A percentile compares a stretch with the other conserved stretches of the same genome.
Evolutionary conservation across 1,284 basidiomycete genomes (phyloP).

Genomic region (Microbotryum lychnidis-dioicae): DNA sequence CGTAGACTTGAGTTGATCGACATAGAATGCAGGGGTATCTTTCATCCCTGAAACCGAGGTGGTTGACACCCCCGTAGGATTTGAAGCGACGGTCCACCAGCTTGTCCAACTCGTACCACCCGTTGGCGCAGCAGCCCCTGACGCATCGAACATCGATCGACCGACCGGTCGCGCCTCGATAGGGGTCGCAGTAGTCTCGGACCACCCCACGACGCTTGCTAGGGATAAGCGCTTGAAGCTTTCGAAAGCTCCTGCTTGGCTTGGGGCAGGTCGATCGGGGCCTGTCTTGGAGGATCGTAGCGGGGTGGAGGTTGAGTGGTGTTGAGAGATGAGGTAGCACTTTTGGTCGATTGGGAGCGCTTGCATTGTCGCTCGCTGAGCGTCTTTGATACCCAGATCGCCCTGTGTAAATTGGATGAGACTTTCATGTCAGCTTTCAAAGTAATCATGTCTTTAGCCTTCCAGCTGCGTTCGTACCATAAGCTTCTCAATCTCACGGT

Average conservation of each 20-base stretch:
- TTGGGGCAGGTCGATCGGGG: slow-evolving; percentile 29
- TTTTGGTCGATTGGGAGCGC: slow-evolving; percentile 58
- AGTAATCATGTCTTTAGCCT: neutral
- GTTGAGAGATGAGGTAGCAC: slow-evolving; percentile 51
- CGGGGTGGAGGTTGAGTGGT: slow-evolving; percentile 45
- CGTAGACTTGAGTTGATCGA: slow-evolving; percentile 48
- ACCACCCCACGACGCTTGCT: slow-evolving; percentile 42
- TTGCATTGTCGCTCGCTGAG: slow-evolving; percentile 58
- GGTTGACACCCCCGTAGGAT: slow-evolving; percentile 40
- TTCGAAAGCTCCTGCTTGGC: slow-evolving; percentile 44
- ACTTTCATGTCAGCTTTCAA: neutral
- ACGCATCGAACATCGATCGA: neutral
- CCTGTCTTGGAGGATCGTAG: slow-evolving; percentile 40
- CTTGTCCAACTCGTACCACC: slow-evolving; percentile 25
- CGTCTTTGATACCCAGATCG: slow-evolving; percentile 63
- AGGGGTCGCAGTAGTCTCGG: slow-evolving; percentile 37
- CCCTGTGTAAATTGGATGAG: slow-evolving; percentile 45
- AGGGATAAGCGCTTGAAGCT: slow-evolving; percentile 50
- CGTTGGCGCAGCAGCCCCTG: neutral
- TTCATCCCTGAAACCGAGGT: slow-evolving; percentile 35
- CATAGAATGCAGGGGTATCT: slow-evolving; percentile 34
- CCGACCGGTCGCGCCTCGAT: neutral
- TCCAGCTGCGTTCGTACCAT: slow-evolving; percentile 48
- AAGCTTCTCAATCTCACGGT: slow-evolving; percentile 51
- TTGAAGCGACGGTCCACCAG: slow-evolving; percentile 48